These are phyloP conservation scores for Thymus quinquecostatus DNA, from an alignment of 257 asterid species.

Conservation along the genomic window DNA sequence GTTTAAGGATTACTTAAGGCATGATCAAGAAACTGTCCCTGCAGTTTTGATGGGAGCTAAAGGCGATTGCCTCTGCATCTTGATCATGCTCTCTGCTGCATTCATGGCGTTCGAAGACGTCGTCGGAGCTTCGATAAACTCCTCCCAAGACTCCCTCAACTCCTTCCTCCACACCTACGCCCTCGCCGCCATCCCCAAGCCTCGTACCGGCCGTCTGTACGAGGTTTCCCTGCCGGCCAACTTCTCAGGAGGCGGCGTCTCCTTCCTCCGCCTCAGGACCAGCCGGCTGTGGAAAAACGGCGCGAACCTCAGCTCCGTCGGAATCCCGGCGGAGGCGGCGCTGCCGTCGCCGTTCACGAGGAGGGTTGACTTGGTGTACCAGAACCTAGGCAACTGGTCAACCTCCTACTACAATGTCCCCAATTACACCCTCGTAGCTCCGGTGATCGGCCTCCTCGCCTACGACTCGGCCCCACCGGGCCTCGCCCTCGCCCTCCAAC, in stretches of 20 bases:
- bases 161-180: slow-evolving; percentile 53
- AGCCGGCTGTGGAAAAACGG: slow-evolving; percentile 59
- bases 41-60: slow-evolving; percentile 62
- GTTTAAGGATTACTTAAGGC: slow-evolving; percentile 5
- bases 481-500: slow-evolving; percentile 38
- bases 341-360: slow-evolving; percentile 58
- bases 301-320: slow-evolving; percentile 40
- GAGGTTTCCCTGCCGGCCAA: slow-evolving; percentile 57
- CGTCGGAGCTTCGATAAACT: slow-evolving; percentile 35
- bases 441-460: slow-evolving; percentile 68
- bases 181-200: slow-evolving; percentile 34
- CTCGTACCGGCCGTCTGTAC: slow-evolving; percentile 58
- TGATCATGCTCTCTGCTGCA: slow-evolving; percentile 31
- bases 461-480: slow-evolving; percentile 47
- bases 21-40: slow-evolving; percentile 25
- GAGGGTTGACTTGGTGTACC: slow-evolving; percentile 64
- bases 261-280: slow-evolving; percentile 53
- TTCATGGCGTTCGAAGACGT: slow-evolving; percentile 28
- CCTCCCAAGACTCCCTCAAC: slow-evolving; percentile 51
- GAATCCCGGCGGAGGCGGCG: slow-evolving; percentile 48
- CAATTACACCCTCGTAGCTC: slow-evolving; percentile 53
- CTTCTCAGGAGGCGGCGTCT: slow-evolving; percentile 51
- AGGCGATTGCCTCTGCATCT: slow-evolving; percentile 31
- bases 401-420: slow-evolving; percentile 59
- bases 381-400: slow-evolving; percentile 73